phyloP scores from a whole-genome alignment of 2,329 filamentous ascomycete species.

The Pseudomassariella vexata region DNA sequence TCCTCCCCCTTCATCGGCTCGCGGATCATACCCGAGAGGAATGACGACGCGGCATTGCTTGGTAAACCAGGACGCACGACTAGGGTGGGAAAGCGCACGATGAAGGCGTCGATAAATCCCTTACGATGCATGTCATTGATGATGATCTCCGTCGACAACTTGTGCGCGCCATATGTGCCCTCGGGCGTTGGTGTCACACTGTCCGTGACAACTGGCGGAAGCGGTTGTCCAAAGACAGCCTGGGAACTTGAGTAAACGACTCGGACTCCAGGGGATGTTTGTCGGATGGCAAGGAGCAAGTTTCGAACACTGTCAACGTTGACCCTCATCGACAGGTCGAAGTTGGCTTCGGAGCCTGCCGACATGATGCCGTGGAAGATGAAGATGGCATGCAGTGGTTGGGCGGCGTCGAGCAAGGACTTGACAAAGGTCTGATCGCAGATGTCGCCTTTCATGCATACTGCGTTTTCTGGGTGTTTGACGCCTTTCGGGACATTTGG shows the following conservation, averaged over 20 bases:
- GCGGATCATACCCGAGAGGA: slow-evolving; percentile 58
- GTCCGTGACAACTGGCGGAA: slow-evolving; percentile 47
- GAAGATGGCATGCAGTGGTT: slow-evolving; percentile 45
- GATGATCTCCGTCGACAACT: slow-evolving; percentile 55
- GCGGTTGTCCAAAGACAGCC: slow-evolving; percentile 55
- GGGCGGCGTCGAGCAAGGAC: slow-evolving; percentile 33
- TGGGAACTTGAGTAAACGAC: slow-evolving; percentile 58
- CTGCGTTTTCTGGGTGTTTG: slow-evolving; percentile 43
- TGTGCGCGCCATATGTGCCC: slow-evolving; percentile 58
- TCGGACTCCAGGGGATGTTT: slow-evolving; percentile 44
- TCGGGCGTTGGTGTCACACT: slow-evolving; percentile 50
- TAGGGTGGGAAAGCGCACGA: slow-evolving; percentile 55
- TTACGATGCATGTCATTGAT: slow-evolving; percentile 59
- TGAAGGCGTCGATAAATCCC: slow-evolving; percentile 51
- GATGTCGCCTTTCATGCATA: slow-evolving; percentile 43
- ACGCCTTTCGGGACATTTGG: slow-evolving; percentile 43
- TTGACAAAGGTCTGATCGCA: slow-evolving; percentile 23
- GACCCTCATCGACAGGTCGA: slow-evolving; percentile 8
- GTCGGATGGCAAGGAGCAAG: slow-evolving; percentile 43
- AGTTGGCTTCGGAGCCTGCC: slow-evolving; percentile 36
- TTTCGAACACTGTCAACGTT: slow-evolving; percentile 55
- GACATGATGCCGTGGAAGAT: slow-evolving; percentile 66
- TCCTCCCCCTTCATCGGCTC: slow-evolving; percentile 52
- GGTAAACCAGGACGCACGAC: slow-evolving; percentile 55
- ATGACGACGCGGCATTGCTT: slow-evolving; percentile 56